Evolutionary conservation across 805 yeast species (phyloP), one percentile per base, ranked within the genome.

Genomic region (Pichia pseudocactophila): DNA sequence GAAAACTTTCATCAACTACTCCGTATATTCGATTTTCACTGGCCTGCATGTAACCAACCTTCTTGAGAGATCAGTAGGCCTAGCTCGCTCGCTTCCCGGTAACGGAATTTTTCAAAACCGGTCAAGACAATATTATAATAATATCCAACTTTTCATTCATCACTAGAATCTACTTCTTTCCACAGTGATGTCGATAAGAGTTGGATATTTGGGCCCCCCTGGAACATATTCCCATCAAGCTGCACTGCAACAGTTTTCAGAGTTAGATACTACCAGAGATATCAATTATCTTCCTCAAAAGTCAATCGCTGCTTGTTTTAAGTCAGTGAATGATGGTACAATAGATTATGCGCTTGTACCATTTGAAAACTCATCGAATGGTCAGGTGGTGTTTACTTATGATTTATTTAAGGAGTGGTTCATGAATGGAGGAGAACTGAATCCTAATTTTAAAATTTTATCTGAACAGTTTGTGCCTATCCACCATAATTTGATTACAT

Each of bases 171-270:
- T n/a, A n/a, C n/a, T n/a, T n/a, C n/a, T n/a, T n/a, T n/a, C n/a
- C n/a, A n/a, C n/a, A n/a, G n/a, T n/a, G n/a, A 39, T 12, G 8
- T 28, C 18, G 7, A 48, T 65, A 18, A 76, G 66, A 51, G 80
- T 83, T 3, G 87, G 85, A 3, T 90, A 76, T 54, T 63, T 90
- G 40, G 98, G 97, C 0, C 98, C 98, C 0, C 68, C 68, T 39
- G 97, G 97, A 2, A 90, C 97, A 1, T 92, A 87, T 61, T 84
- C 97, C 2, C 95, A 90, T 53, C 95, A 88, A 63, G 82, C 82
- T 15, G 80, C 80, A 3, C 49, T 59, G 22, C 70, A 63, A 44
- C 64, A 61, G 36, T 66, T 64, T 40, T 64, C 58, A 33, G 54
- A 53, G 34, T 50, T 45, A 46, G 50, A 44, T 31, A 17, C 39